Conservation (phyloP, 2,329 filamentous ascomycete species). For the Diaporthe destruens region DNA sequence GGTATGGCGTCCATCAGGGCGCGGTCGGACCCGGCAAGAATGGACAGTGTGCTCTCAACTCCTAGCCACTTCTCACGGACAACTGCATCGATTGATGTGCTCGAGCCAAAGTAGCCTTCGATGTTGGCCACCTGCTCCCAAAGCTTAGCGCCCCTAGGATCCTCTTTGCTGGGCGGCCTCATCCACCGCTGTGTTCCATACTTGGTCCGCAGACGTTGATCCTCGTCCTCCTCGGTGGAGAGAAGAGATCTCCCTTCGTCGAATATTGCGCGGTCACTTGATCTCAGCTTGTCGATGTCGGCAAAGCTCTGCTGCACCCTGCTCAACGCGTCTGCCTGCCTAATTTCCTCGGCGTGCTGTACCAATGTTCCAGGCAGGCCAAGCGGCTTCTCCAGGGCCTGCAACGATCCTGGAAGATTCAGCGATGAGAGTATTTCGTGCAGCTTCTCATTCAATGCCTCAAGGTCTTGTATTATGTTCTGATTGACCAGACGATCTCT, state of each 20-base stretch:
- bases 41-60: conserved; percentile 78
- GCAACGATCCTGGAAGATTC: conserved; percentile 90
- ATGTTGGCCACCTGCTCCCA: conserved; percentile 84
- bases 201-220: conserved; percentile 78
- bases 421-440: conserved; percentile 84
- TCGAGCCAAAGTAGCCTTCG: conserved; percentile 83
- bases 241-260: conserved; percentile 86
- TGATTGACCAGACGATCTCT: conserved; percentile 92
- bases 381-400: conserved; percentile 94
- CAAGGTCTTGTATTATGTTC: conserved; percentile 86
- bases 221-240: conserved; percentile 84
- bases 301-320: conserved; percentile 83
- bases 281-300: conserved; percentile 91
- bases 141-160: conserved; percentile 75
- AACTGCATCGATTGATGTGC: conserved; percentile 66
- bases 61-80: conserved; percentile 84
- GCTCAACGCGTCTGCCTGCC: conserved; percentile 88
- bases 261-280: conserved; percentile 81
- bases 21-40: conserved; percentile 84
- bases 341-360: conserved; percentile 92
- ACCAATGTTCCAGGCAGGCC: conserved; percentile 87
- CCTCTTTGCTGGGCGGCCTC: conserved; percentile 76
- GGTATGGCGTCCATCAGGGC: conserved; percentile 91
- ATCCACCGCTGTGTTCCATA: conserved; percentile 91
- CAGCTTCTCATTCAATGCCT: conserved; percentile 82